Base-by-base conservation (phyloP, 78 protist species). In the Cavenderia fasciculata region DNA sequence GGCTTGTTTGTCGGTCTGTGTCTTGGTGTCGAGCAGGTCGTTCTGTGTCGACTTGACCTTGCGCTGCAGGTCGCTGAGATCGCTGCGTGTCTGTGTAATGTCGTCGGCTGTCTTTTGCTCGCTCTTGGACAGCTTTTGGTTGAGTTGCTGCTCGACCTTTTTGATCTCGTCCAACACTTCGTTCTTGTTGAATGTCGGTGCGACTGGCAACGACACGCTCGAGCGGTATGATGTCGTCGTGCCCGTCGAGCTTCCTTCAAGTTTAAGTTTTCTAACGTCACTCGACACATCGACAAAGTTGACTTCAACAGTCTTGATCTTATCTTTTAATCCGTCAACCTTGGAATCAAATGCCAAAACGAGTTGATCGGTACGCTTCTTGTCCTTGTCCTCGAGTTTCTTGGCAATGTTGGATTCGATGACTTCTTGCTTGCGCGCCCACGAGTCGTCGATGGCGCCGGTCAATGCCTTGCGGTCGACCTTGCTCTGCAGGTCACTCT, bases 121-220 rank as follows among this genome's bases (percentile, higher is more conserved):
- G 47, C 38, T 63, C 44, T 54, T 74, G 4, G 38, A 10, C n/a
- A 82, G 23, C 43, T 69, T 68, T 25, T 82, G 62, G 12, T 41
- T 33, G 38, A 82, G 43, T 31, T 68, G 56, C 27, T 82, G 77
- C 23, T 82, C 90, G 0, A 82, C 49, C 41, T 82, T 82, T 44
- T 82, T 82, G 57, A 82, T 46, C 0, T 82, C 90, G 25, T 82
- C 90, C 73, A 82, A 38, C 0, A 82, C 56, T 29, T 82, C 90
- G 23, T 59, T 52, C 36, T 82, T 82, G 59, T 82, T 61, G 51
- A 82, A 49, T 0, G 33, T 44, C n/a, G 43, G 43, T 10, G 43
- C 27, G 3, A 47, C 18, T 11, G 72, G 62, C 27, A 56, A 16
- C 27, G 62, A 56, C 5, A 56, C 62, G 10, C 31, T 19, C 6